Conservation (phyloP, 495 filamentous ascomycete species). For the Clohesyomyces aquaticus region DNA sequence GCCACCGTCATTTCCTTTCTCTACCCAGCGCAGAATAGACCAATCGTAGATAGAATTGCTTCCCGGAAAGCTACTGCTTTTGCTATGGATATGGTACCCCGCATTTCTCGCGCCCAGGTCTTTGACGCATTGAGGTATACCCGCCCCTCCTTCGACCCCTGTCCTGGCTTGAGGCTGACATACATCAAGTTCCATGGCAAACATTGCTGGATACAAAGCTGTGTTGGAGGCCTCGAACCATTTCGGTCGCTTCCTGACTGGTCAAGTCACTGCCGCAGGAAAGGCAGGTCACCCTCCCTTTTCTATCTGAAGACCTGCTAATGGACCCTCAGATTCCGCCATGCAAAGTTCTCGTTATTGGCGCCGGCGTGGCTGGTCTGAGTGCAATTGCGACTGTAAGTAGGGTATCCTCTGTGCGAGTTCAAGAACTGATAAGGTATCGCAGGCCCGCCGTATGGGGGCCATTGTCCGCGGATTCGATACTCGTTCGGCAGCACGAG, state of each 20-base stretch:
- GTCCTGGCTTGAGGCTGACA: neutral
- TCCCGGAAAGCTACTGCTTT: slow-evolving; percentile 67
- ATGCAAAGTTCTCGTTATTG: slow-evolving; percentile 80
- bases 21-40: slow-evolving; percentile 72
- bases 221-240: slow-evolving; percentile 80
- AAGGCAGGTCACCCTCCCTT: slow-evolving; percentile 26
- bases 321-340: slow-evolving; percentile 65
- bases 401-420: neutral
- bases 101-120: slow-evolving; percentile 66
- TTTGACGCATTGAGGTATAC: slow-evolving; percentile 70
- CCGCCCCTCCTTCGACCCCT: neutral
- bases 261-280: slow-evolving; percentile 78
- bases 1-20: slow-evolving; percentile 75
- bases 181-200: slow-evolving; percentile 67
- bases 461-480: slow-evolving; percentile 85
- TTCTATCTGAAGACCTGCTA: neutral
- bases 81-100: slow-evolving; percentile 83
- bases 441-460: slow-evolving; percentile 70
- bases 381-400: slow-evolving; percentile 72
- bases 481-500: slow-evolving; percentile 74
- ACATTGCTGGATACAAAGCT: slow-evolving; percentile 85
- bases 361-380: slow-evolving; percentile 78
- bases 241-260: slow-evolving; percentile 80
- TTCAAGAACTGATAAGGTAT: neutral
- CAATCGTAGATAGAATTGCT: slow-evolving; percentile 68